Conservation (phyloP, 1,139 yeast species). For the Wickerhamiella pararugosa region DNA sequence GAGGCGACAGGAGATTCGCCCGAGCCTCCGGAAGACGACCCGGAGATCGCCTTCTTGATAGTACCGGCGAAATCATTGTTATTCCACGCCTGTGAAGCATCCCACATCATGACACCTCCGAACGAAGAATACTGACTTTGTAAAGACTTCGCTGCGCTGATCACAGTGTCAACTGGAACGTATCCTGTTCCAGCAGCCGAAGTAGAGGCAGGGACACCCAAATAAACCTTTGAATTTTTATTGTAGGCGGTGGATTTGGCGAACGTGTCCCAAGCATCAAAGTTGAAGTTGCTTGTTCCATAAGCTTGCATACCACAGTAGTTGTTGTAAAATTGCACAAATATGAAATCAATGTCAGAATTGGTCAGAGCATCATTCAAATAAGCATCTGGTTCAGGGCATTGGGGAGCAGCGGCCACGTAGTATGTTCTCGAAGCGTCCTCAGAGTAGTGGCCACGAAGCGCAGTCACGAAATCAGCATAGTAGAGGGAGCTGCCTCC, state of each 20-base stretch:
- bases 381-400: constrained; percentile 79
- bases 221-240: constrained; percentile 39
- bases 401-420: constrained; percentile 88
- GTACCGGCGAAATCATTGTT: constrained; percentile 7
- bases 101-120: constrained; percentile 88
- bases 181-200: constrained; percentile 61
- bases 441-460: constrained; percentile 39
- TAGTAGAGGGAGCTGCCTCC: constrained; percentile 37
- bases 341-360: constrained; percentile 65
- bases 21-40: not conserved
- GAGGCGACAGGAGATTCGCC: not conserved
- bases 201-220: constrained; percentile 59
- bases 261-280: constrained; percentile 63
- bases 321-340: constrained; percentile 87
- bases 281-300: constrained; percentile 28
- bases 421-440: constrained; percentile 39
- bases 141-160: constrained; percentile 17
- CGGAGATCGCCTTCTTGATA: constrained; percentile 1
- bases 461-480: constrained; percentile 33
- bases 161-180: constrained; percentile 16
- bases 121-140: constrained; percentile 30
- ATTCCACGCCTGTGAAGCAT: constrained; percentile 55
- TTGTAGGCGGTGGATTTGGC: constrained; percentile 52
- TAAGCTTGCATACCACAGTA: constrained; percentile 34
- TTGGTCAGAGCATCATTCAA: constrained; percentile 49